phyloP scores from a whole-genome alignment of 2,329 filamentous ascomycete species.

The Aspergillus nomiae region DNA sequence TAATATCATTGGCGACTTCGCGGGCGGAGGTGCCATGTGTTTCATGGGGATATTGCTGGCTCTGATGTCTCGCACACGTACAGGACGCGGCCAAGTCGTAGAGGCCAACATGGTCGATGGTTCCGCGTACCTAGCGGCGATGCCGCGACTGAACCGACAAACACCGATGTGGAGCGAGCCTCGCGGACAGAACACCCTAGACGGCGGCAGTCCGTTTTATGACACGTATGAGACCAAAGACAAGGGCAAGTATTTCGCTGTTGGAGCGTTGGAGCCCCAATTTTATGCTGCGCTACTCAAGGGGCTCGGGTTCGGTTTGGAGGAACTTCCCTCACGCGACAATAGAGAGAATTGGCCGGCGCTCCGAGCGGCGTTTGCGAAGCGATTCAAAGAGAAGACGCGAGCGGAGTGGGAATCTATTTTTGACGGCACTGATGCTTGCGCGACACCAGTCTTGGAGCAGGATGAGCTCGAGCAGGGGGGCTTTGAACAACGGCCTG shows the following conservation, averaged over 20 bases:
- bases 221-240: constrained; percentile 85
- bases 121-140: constrained; percentile 73
- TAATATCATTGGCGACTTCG: constrained; percentile 89
- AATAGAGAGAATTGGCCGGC: constrained; percentile 69
- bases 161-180: constrained; percentile 63
- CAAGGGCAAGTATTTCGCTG: constrained; percentile 71
- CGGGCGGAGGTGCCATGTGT: constrained; percentile 79
- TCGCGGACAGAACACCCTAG: constrained; percentile 76
- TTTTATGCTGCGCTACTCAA: constrained; percentile 73
- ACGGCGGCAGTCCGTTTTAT: constrained; percentile 86
- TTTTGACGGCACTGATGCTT: constrained; percentile 91
- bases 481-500: constrained; percentile 51
- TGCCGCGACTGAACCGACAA: constrained; percentile 69
- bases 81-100: constrained; percentile 79
- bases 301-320: constrained; percentile 62
- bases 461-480: constrained; percentile 69
- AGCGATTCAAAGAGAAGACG: constrained; percentile 68
- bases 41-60: constrained; percentile 83
- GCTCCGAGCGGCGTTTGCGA: constrained; percentile 63
- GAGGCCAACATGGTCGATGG: constrained; percentile 98
- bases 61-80: constrained; percentile 64
- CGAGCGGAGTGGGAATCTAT: constrained; percentile 78
- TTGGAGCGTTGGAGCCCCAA: constrained; percentile 86
- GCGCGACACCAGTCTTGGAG: constrained; percentile 82
- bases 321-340: constrained; percentile 50